Percentiles rank a stretch among this genome's conserved stretches.
Evolutionary conservation across 768 basidiomycete genomes (phyloP).

Genomic region (Hysterangium stoloniferum): DNA sequence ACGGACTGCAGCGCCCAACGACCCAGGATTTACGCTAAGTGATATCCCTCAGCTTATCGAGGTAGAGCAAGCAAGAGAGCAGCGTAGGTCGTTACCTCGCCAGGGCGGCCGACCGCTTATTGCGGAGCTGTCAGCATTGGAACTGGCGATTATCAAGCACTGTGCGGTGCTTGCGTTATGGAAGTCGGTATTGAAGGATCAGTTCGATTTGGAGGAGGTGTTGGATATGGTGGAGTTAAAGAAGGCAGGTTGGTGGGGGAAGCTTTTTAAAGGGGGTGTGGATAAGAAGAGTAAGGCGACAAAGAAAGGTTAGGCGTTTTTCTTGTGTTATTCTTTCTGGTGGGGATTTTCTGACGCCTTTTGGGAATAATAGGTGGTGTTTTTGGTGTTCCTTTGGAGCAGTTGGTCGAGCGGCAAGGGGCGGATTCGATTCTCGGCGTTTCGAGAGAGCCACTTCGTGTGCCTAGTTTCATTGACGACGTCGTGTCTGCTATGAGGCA

Average conservation of each 20-base stretch:
- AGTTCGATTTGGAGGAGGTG: conserved; percentile 87
- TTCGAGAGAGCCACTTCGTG: conserved; percentile 72
- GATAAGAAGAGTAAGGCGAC: conserved; percentile 65
- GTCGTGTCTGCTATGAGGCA: conserved; percentile 97
- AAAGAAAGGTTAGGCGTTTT: conserved; percentile 54
- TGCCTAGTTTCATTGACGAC: conserved; percentile 98
- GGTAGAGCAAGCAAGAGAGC: conserved; percentile 83
- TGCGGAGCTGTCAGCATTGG: conserved; percentile 75
- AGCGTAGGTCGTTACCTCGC: conserved; percentile 74
- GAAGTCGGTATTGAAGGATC: conserved; percentile 69
- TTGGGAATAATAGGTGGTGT: conserved; percentile 49
- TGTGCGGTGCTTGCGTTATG: conserved; percentile 76
- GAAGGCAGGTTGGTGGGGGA: conserved; percentile 94
- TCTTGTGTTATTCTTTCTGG: neutral
- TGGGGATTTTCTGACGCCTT: neutral
- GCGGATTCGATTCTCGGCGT: conserved; percentile 93
- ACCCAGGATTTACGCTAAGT: conserved; percentile 85
- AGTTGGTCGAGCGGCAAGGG: conserved; percentile 89
- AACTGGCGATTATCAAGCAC: conserved; percentile 88
- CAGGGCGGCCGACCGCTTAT: conserved; percentile 76
- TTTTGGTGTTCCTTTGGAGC: conserved; percentile 88
- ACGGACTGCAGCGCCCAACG: conserved; percentile 33
- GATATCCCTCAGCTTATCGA: conserved; percentile 93
- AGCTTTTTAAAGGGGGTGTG: conserved; percentile 75
- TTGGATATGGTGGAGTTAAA: conserved; percentile 87